A percentile compares a stretch with the other conserved stretches of the same genome.
These are phyloP conservation scores for Aphanomyces euteiches DNA, from an alignment of 352 stramenopile species.

Conservation along the genomic window DNA sequence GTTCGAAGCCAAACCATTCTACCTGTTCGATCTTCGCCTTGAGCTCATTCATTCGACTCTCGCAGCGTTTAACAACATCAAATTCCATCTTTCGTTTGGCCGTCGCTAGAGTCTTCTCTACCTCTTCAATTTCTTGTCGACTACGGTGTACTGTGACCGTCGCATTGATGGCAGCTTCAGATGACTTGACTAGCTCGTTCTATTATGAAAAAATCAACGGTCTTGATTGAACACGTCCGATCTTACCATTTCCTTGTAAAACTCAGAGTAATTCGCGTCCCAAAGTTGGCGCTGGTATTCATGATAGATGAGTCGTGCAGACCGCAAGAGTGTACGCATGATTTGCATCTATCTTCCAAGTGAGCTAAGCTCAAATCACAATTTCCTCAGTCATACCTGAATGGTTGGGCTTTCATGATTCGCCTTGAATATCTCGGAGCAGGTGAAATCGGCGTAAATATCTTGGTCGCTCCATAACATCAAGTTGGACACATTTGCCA, in stretches of 20 bases:
- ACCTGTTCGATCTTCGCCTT: conserved; percentile 46
- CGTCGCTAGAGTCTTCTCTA: conserved; percentile 42
- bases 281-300: conserved; percentile 79
- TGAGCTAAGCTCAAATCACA: conserved; percentile 4
- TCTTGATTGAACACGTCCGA: background rate
- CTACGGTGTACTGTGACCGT: conserved; percentile 50
- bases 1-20: background rate
- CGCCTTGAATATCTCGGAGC: conserved; percentile 47
- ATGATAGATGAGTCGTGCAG: conserved; percentile 56
- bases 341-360: conserved; percentile 58
- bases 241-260: conserved; percentile 40
- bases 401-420: conserved; percentile 60
- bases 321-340: conserved; percentile 56
- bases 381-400: conserved; percentile 33
- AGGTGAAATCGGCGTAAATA: conserved; percentile 65
- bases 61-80: conserved; percentile 51
- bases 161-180: conserved; percentile 49
- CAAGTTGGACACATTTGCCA: conserved; percentile 65
- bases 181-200: conserved; percentile 34
- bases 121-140: conserved; percentile 41
- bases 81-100: conserved; percentile 68
- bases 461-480: conserved; percentile 82
- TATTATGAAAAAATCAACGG: conserved; percentile 26
- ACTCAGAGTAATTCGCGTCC: conserved; percentile 57
- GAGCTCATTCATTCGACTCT: conserved; percentile 51